These are phyloP conservation scores for Tubosaeta sp. DNA, from an alignment of 768 basidiomycete genomes.

Conservation along the genomic window DNA sequence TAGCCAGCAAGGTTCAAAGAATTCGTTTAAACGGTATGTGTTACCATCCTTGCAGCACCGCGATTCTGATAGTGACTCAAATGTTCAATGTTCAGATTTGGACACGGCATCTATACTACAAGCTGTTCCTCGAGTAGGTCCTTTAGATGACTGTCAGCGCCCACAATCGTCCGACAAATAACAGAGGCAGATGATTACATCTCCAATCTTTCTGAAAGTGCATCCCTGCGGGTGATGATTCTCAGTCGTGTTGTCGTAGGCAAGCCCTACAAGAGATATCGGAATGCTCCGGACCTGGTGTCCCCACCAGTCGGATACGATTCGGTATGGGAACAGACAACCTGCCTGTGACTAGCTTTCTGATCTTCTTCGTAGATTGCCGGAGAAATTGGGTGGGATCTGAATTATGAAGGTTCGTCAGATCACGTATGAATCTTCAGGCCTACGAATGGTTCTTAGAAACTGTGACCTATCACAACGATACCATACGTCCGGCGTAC, in stretches of 20 bases:
- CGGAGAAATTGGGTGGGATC: constrained; percentile 58
- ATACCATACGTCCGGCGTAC: constrained; percentile 64
- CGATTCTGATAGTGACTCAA: background rate
- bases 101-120: constrained; percentile 66
- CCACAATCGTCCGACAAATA: constrained; percentile 1
- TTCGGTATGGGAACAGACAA: constrained; percentile 40
- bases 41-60: background rate
- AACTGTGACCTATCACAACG: constrained; percentile 62
- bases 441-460: constrained; percentile 30
- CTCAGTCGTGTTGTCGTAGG: constrained; percentile 64
- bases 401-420: constrained; percentile 52
- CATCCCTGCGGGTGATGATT: constrained; percentile 46
- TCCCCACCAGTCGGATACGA: constrained; percentile 56
- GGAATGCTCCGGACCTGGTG: constrained; percentile 45
- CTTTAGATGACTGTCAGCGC: background rate
- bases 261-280: constrained; percentile 45
- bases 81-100: constrained; percentile 42
- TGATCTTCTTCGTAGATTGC: constrained; percentile 39
- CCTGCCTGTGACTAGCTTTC: background rate
- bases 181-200: constrained; percentile 67
- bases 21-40: constrained; percentile 48
- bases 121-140: constrained; percentile 60
- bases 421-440: background rate
- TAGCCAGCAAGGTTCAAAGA: constrained; percentile 42
- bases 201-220: constrained; percentile 37